Conservation (phyloP, 78 protist genomes). For the Dictyostelium intermedium region DNA sequence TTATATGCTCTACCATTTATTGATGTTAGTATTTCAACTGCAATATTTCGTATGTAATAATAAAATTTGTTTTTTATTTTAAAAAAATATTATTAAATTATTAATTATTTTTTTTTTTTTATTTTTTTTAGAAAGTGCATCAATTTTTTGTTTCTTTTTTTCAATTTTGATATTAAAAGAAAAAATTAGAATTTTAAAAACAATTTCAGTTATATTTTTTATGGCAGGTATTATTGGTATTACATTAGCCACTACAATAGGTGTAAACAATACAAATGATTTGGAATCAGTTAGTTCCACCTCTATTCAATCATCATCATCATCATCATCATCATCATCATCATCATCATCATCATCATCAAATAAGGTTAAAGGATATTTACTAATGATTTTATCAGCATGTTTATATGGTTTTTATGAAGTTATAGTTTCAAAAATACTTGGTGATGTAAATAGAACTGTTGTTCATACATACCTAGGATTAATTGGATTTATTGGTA, state of each 20-base stretch:
- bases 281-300: too few relatives aligned
- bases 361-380: conserved; percentile 21
- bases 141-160: conserved; percentile 32
- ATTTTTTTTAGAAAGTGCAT: conserved; percentile 12
- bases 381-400: conserved; percentile 48
- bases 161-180: conserved; percentile 59
- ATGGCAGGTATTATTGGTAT: conserved; percentile 49
- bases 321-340: too few relatives aligned
- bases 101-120: background rate
- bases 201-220: background rate
- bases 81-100: too few relatives aligned
- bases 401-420: conserved; percentile 47
- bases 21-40: background rate
- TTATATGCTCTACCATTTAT: background rate
- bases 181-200: conserved; percentile 15
- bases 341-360: too few relatives aligned
- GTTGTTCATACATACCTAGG: conserved; percentile 33
- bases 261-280: background rate
- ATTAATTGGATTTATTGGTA: background rate
- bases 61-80: too few relatives aligned
- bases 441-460: conserved; percentile 42
- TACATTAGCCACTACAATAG: background rate
- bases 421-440: conserved; percentile 20
- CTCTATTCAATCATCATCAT: too few relatives aligned
- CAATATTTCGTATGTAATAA: background rate